Conservation (phyloP, 768 basidiomycete genomes). For the Pleurotus giganteus region DNA sequence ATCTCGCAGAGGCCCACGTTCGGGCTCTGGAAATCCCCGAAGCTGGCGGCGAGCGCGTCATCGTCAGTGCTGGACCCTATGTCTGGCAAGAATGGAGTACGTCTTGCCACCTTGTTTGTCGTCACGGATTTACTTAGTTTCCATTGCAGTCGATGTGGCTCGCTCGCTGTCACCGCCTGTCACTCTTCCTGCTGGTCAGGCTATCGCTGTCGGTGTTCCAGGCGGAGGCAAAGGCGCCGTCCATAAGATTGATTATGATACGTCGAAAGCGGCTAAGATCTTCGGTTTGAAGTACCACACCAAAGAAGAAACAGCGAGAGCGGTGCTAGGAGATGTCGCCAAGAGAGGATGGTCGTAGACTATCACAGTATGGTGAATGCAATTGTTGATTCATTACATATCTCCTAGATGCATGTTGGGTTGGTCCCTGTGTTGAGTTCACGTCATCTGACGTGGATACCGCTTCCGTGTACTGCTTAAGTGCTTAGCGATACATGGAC, state of each 20-base stretch:
- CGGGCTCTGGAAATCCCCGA: conserved; percentile 41
- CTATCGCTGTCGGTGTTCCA: conserved; percentile 32
- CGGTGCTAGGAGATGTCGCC: conserved; percentile 41
- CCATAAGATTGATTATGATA: conserved; percentile 28
- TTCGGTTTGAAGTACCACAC: conserved; percentile 40
- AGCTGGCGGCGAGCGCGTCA: conserved; percentile 49
- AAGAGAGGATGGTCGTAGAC: conserved; percentile 37
- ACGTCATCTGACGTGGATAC: too few relatives aligned
- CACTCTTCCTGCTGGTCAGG: conserved; percentile 20
- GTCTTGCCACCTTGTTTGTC: conserved; percentile 8
- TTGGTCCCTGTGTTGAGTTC: too few relatives aligned
- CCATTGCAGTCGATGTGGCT: conserved; percentile 33
- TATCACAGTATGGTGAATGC: too few relatives aligned
- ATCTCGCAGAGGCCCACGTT: conserved; percentile 48
- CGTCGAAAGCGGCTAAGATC: conserved; percentile 35
- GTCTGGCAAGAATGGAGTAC: conserved; percentile 29
- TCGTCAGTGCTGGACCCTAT: conserved; percentile 20
- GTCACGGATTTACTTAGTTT: background rate
- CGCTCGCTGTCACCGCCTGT: conserved; percentile 29
- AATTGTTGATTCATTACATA: too few relatives aligned
- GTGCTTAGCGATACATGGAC: too few relatives aligned
- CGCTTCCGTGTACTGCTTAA: too few relatives aligned
- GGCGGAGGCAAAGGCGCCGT: conserved; percentile 25
- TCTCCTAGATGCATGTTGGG: too few relatives aligned
- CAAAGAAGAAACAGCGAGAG: conserved; percentile 37